Evolutionary conservation across 228 moss, liverwort and hornwort genomes (phyloP), one percentile per base, ranked within the genome.

Genomic region (Sphagnum fallax): DNA sequence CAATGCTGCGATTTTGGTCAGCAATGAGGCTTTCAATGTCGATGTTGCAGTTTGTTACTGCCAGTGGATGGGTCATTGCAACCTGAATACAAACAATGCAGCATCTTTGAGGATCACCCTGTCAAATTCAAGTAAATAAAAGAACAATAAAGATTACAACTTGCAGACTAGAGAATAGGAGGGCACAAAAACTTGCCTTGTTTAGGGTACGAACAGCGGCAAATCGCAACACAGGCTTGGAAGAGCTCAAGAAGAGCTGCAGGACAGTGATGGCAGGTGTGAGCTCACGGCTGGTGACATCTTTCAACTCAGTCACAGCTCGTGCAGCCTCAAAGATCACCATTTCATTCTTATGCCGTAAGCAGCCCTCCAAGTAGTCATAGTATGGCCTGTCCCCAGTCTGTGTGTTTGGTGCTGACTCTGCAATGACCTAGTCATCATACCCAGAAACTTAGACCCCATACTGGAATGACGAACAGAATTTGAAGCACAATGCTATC

Each of bases 11-110:
- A 72, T 95, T 95, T 60, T 89, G 90, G 63, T 92, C 95, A 47
- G 92, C 90, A 49, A 92, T 92, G 4, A 92, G 89, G 78, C 90
- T 87, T 77, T 95, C 92, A 87, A 95, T 95, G 64, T 92, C 92
- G 61, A 92, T 90, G 59, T 95, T 95, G 85, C 95, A 95, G 77
- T 87, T 95, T 67, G 92, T 84, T 51, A 95, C 95, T 50, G 84
- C 92, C 69, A 86, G 75, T 61, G 95, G 95, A 73, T 95, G 87
- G 8, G 86, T 87, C 92, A 90, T 92, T 51, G 92, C 91, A 69
- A 96, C 88, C 89, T 91, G 78, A 50, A 75, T 70, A 62, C 5
- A 75, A 16, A 50, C 5, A 62, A 67, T 13, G 51, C 53, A 75
- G 8, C 67, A 67, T 65, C 60, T 14, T 32, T 32, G 32, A 15